Conservation (phyloP, 441 rosid species). For the Dalechampia spathulata region DNA sequence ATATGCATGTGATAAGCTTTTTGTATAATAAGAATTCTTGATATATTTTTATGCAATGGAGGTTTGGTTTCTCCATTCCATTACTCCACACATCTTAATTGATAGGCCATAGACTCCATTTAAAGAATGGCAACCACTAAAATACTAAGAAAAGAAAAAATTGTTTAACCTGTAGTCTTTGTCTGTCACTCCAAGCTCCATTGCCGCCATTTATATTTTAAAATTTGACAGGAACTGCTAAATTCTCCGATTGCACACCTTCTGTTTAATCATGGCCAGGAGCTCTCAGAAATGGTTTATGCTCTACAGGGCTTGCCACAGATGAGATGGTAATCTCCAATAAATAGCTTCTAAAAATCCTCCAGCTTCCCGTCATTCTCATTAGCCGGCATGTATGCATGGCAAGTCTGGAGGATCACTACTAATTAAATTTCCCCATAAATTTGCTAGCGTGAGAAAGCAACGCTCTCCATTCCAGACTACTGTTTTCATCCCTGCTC, state of each 20-base stretch:
- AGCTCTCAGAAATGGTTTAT: slow-evolving; percentile 8
- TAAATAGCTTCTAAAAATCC: neutral
- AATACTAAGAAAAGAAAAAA: neutral
- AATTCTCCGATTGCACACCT: neutral
- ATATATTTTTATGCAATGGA: slow-evolving; percentile 13
- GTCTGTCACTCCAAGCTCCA: slow-evolving; percentile 3
- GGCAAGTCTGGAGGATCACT: slow-evolving; percentile 46
- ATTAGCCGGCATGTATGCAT: slow-evolving; percentile 16
- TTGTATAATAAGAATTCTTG: too few relatives aligned
- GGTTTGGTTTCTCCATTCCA: slow-evolving; percentile 23
- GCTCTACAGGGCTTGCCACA: slow-evolving; percentile 11
- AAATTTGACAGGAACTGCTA: neutral
- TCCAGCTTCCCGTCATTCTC: slow-evolving; percentile 1
- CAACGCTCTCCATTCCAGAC: slow-evolving; percentile 45
- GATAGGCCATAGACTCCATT: slow-evolving; percentile 22
- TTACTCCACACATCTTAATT: slow-evolving; percentile 6
- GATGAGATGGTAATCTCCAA: slow-evolving; percentile 1
- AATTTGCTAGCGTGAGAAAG: slow-evolving; percentile 51
- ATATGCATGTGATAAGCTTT: too few relatives aligned
- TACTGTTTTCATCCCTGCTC: slow-evolving; percentile 52
- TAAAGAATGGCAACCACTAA: slow-evolving; percentile 24
- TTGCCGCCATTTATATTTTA: slow-evolving; percentile 9
- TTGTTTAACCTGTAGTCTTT: neutral
- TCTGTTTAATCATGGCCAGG: slow-evolving; percentile 1
- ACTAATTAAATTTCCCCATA: slow-evolving; percentile 57